Base-by-base conservation (phyloP, 2,329 filamentous ascomycete genomes). In the Aureobasidium sp. region DNA sequence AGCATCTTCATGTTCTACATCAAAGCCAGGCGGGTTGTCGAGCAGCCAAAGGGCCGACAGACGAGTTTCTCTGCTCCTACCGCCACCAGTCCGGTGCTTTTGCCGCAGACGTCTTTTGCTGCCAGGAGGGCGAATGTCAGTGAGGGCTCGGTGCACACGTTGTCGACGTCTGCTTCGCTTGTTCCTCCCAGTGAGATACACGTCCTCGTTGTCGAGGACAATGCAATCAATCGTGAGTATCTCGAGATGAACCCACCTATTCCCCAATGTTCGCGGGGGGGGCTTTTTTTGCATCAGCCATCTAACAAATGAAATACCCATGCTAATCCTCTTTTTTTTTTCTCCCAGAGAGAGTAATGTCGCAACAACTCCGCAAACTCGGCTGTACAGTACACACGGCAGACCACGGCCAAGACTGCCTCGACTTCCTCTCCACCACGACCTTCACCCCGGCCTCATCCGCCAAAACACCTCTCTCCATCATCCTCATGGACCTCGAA, bases 1-100 rank as follows among this genome's bases (percentile, higher is more conserved):
- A 83, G 79, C 62, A 82, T 76, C 2, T 85, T 85, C 65, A 79
- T 77, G 41, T 85, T 85, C 62, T 85, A 83, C 62, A 74, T 85
- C 63, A 79, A 80, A 61, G 76, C 76, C 50, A 79, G 77, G 62
- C 80, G 74, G 12, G 47, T 29, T 8, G 45, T 34, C 4, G 56
- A 57, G 16, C 47, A 52, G 37, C 35, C 38, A 19, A 42, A 42
- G 29, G 34, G 8, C 14, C 37, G 49, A 11, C 49, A 50, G 14
- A 38, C 34, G 10, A 50, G 45, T 17, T 50, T 39, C 25, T 50
- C 45, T 11, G 35, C 34, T 5, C 45, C 45, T 39, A 50, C 45
- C 8, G 45, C 19, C 22, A 39, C 24, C 2, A 50, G 45, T 4
- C 45, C 45, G 17, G 35, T 50, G 1, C 19, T 50, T 6, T 34